Evolutionary conservation across 805 yeast genomes (phyloP).

Genomic region (Jamesozyma piceae): DNA sequence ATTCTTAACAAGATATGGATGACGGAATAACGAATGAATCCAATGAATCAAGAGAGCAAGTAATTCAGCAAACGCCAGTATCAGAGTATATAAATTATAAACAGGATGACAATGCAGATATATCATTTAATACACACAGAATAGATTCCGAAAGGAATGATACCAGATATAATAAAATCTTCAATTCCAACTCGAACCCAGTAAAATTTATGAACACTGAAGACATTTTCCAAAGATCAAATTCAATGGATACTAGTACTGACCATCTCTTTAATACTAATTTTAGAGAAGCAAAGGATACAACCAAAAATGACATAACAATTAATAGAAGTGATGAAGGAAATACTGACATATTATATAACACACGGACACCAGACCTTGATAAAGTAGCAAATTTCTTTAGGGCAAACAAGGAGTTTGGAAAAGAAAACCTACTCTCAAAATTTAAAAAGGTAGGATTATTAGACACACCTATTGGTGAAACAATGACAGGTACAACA

Average conservation of each 20-base stretch:
- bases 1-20: too few species aligned
- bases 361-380: constrained; percentile 23
- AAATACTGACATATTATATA: constrained; percentile 3
- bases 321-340: not conserved
- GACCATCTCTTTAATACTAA: too few species aligned
- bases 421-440: constrained; percentile 7
- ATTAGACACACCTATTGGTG: constrained; percentile 1
- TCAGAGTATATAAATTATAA: not conserved
- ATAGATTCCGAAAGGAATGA: not conserved
- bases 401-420: constrained; percentile 13
- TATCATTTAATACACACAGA: not conserved
- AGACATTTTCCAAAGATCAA: constrained; percentile 1
- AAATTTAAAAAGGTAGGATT: constrained; percentile 8
- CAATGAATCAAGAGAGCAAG: constrained; percentile 6
- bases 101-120: not conserved
- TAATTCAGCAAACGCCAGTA: constrained; percentile 4
- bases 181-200: constrained; percentile 2
- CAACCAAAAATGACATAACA: not conserved
- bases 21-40: not conserved
- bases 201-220: constrained; percentile 4
- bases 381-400: constrained; percentile 21
- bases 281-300: not conserved
- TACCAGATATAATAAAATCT: not conserved
- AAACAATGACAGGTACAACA: not conserved
- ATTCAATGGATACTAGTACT: not conserved